These are phyloP conservation scores for Bacidia rubella DNA, from an alignment of 495 filamentous ascomycete species.

Conservation along the genomic window DNA sequence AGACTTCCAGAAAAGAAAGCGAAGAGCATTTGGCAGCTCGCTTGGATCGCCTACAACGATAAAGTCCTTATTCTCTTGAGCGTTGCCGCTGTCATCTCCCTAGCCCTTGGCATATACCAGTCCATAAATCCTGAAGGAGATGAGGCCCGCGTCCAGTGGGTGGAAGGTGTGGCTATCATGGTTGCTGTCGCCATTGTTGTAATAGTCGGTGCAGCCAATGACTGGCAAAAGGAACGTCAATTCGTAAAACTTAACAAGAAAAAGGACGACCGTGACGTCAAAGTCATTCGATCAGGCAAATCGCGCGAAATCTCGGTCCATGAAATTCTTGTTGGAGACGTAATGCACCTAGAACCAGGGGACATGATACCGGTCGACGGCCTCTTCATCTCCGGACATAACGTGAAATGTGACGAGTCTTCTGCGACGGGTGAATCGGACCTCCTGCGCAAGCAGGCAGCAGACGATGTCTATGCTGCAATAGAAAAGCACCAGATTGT, in stretches of 20 bases:
- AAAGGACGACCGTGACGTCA: constrained; percentile 58
- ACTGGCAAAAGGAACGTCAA: constrained; percentile 61
- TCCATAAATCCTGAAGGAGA: constrained; percentile 33
- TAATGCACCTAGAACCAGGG: constrained; percentile 74
- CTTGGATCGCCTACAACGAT: constrained; percentile 76
- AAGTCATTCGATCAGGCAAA: constrained; percentile 63
- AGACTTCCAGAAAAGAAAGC: constrained; percentile 55
- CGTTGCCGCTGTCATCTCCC: constrained; percentile 63
- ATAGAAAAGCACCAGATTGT: constrained; percentile 63
- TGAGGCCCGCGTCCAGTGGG: constrained; percentile 58
- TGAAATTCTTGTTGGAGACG: constrained; percentile 72
- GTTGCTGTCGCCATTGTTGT: constrained; percentile 58
- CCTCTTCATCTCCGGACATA: constrained; percentile 58
- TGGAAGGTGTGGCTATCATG: constrained; percentile 61
- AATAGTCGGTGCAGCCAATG: constrained; percentile 52
- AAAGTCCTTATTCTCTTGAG: constrained; percentile 71
- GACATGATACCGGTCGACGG: constrained; percentile 77
- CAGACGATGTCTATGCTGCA: constrained; percentile 65
- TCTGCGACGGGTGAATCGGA: constrained; percentile 80
- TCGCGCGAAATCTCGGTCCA: constrained; percentile 64
- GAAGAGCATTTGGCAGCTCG: constrained; percentile 56
- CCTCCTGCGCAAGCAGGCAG: constrained; percentile 55
- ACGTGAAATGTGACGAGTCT: constrained; percentile 70
- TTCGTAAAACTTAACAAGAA: constrained; percentile 59
- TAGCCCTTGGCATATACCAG: constrained; percentile 68